Evolutionary conservation across 2,329 filamentous ascomycete genomes (phyloP), one percentile per base, ranked within the genome.

Genomic region (Colletotrichum sojae): DNA sequence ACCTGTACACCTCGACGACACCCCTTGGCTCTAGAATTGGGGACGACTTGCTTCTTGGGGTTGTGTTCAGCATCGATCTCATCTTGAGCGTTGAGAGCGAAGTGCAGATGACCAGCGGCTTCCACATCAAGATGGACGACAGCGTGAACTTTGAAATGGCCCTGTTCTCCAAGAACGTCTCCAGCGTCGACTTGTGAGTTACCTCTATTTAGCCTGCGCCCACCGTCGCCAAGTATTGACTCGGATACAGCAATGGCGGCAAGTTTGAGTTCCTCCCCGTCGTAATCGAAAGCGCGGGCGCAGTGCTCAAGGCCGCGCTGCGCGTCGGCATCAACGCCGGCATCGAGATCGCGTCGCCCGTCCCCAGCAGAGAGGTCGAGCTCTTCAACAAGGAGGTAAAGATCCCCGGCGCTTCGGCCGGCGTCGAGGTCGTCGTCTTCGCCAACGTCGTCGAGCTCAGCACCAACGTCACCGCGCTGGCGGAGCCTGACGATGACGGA

Each of bases 201-300:
- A 3, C 27, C 3, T 27, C 10, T 3, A 5, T 2, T 20, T 1
- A 25, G 22, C 22, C 22, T 1, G 2, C 2, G 4, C 4, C 31
- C 10, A 10, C 31, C 31, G 9, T 36, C 8, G 9, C 31, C 9
- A 3, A 4, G 31, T 36, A 22, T 8, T 49, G 31, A 49, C 18
- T 49, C 46, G 4, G 6, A 10, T 10, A 9, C 63, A 88, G 85
- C 52, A 83, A 85, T 4, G 86, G 86, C 6, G 87, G 84, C 0
- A 75, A 81, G 15, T 89, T 89, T 67, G 87, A 89, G 67, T 89
- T 90, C 69, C 81, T 90, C 1, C 88, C 88, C 0, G 84, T 90
- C 1, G 84, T 79, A 0, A 76, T 89, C 25, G 75, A 82, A 62
- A 82, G 78, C 40, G 81, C 80, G 4, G 72, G 73, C 12, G 81